Evolutionary conservation across 768 basidiomycete species (phyloP), one percentile per base, ranked within the genome.

Genomic region (Suillus subaureus): DNA sequence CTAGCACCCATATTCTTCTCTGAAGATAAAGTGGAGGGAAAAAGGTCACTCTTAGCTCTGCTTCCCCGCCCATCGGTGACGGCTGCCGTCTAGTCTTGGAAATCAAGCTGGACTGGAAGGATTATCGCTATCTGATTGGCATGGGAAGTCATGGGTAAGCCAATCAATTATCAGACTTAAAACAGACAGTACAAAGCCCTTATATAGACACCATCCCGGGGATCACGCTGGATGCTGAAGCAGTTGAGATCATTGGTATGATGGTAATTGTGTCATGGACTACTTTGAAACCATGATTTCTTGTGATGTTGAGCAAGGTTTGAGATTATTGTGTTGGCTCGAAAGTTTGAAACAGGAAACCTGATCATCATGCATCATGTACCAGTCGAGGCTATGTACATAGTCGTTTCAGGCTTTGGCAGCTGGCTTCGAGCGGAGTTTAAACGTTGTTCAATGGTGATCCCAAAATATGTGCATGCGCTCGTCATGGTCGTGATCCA

Each of bases 1-100:
- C 83, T 1, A 93, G 79, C 15, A 90, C 80, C 91, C 91, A 93
- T 63, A 89, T 86, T 56, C 87, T 82, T 43, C 91, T 82, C 72
- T 93, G 89, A 28, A 89, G 82, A 67, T 82, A 81, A 35, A 93
- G 81, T 0, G 88, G 87, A 18, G 91, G 91, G 65, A 84, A 82
- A 76, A 93, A 93, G 0, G 82, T 84, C 9, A 92, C 89, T 67
- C 73, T 80, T 23, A 85, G 78, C 15, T 70, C 66, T 33, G 7
- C 21, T 49, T 66, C 63, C 43, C 40, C 52, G 35, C 67, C 54
- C 76, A 78, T 76, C 63, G 47, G 8, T 58, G 23, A 39, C 9
- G 1, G 9, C 37, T 39, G 37, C 15, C 26, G 7, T 37, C 56
- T 57, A 51, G 35, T 56, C 33, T 56, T 6, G 33, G 6, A 56